Percentiles rank a stretch among this genome's conserved stretches.
These are phyloP conservation scores for Linderniella brevidens DNA, from an alignment of 257 asterid genomes.

Conservation along the genomic window DNA sequence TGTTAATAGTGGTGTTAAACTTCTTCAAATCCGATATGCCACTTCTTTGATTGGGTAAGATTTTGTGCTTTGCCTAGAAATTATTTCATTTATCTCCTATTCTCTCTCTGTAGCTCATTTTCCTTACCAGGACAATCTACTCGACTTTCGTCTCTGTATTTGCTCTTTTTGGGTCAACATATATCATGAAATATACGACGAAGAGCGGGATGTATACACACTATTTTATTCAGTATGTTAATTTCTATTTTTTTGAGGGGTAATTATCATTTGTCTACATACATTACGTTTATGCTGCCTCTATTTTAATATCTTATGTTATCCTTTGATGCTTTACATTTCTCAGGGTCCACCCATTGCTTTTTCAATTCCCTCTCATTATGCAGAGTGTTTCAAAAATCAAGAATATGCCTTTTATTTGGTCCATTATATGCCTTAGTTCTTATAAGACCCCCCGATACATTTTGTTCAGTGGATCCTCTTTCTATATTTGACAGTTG, in stretches of 20 bases:
- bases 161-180: conserved; percentile 74
- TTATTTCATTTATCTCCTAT: conserved; percentile 1
- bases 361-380: conserved; percentile 60
- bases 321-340: background rate
- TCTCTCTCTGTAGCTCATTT: conserved; percentile 1
- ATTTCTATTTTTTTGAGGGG: background rate
- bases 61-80: conserved; percentile 3
- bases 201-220: conserved; percentile 45
- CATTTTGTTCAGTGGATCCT: conserved; percentile 1
- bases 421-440: too few relatives aligned
- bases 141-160: conserved; percentile 70
- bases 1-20: conserved; percentile 56
- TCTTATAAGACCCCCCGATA: background rate
- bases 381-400: conserved; percentile 42
- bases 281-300: too few relatives aligned
- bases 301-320: background rate
- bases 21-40: conserved; percentile 73
- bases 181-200: conserved; percentile 68
- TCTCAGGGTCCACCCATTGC: conserved; percentile 71
- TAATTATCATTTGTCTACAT: background rate
- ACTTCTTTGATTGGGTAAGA: conserved; percentile 57
- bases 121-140: conserved; percentile 53
- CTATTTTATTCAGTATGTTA: conserved; percentile 46
- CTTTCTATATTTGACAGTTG: conserved; percentile 24
- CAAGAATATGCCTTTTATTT: conserved; percentile 16